Evolutionary conservation across 108 stramenopile species (phyloP).

Genomic region (Nitzschia sp.): DNA sequence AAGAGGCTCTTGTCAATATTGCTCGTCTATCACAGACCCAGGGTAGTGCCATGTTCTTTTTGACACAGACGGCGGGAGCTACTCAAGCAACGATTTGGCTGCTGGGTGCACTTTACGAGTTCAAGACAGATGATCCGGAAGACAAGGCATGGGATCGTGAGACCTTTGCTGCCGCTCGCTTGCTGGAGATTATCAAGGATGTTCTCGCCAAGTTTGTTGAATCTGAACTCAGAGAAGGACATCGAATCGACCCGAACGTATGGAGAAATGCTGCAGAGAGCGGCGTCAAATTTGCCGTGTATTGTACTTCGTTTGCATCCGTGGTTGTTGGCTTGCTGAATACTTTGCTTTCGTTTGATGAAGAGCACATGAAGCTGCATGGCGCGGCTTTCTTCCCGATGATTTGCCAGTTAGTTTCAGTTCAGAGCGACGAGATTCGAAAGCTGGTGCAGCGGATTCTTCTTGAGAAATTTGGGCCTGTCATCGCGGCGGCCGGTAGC

Average conservation of each 20-base stretch:
- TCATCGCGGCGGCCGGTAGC: conserved; percentile 11
- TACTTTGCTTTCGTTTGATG: conserved; percentile 50
- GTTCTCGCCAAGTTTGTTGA: conserved; percentile 64
- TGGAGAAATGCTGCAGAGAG: conserved; percentile 79
- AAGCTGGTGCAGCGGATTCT: conserved; percentile 65
- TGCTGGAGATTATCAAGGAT: conserved; percentile 63
- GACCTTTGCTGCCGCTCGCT: conserved; percentile 63
- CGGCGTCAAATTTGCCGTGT: conserved; percentile 77
- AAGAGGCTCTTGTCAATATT: conserved; percentile 57
- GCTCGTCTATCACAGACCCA: conserved; percentile 60
- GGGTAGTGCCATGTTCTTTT: conserved; percentile 84
- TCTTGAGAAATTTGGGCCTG: conserved; percentile 55
- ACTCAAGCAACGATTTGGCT: conserved; percentile 63
- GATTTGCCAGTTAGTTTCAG: conserved; percentile 66
- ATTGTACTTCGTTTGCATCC: conserved; percentile 83
- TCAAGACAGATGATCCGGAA: conserved; percentile 13
- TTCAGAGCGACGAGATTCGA: conserved; percentile 83
- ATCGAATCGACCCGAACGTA: conserved; percentile 71
- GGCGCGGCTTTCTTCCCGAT: conserved; percentile 63
- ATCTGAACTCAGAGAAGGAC: conserved; percentile 71
- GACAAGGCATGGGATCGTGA: conserved; percentile 49
- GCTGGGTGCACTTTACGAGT: conserved; percentile 58
- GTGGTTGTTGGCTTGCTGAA: conserved; percentile 73
- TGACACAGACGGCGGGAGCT: conserved; percentile 87
- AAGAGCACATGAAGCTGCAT: conserved; percentile 57